Conservation (phyloP, 2,329 filamentous ascomycete genomes). For the Phialophora chinensis region DNA sequence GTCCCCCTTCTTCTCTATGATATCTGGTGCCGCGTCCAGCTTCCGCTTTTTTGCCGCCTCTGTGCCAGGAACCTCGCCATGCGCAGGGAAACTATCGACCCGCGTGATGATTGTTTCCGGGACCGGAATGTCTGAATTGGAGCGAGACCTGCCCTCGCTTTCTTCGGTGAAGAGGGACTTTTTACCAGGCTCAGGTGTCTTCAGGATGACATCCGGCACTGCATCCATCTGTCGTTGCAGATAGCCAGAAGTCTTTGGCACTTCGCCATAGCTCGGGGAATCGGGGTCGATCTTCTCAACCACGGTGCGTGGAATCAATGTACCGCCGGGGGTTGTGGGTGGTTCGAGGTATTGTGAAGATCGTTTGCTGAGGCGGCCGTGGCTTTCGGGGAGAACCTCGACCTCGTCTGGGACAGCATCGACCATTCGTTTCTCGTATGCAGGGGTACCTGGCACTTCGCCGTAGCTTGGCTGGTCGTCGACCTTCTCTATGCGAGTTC, state of each 20-base stretch:
- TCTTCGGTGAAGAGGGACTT: conserved; percentile 13
- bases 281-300: conserved; percentile 67
- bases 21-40: conserved; percentile 53
- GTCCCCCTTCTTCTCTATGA: conserved; percentile 52
- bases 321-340: conserved; percentile 58
- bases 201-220: conserved; percentile 63
- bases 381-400: conserved; percentile 59
- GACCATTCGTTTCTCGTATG: conserved; percentile 62
- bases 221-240: conserved; percentile 64
- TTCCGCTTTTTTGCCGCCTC: conserved; percentile 49
- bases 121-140: conserved; percentile 38
- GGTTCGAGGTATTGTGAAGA: conserved; percentile 50
- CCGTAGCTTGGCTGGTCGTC: conserved; percentile 65
- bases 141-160: conserved; percentile 8
- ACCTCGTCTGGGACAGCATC: conserved; percentile 70
- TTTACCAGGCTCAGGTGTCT: conserved; percentile 44
- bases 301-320: conserved; percentile 63
- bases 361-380: conserved; percentile 49
- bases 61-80: conserved; percentile 45
- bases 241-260: conserved; percentile 65
- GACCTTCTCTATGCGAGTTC: conserved; percentile 68
- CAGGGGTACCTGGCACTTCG: conserved; percentile 66
- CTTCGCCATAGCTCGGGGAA: conserved; percentile 64
- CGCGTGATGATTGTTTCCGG: conserved; percentile 54
- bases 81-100: conserved; percentile 49